Base-by-base conservation (phyloP, 2,329 filamentous ascomycete species). In the Eutypella sp. region DNA sequence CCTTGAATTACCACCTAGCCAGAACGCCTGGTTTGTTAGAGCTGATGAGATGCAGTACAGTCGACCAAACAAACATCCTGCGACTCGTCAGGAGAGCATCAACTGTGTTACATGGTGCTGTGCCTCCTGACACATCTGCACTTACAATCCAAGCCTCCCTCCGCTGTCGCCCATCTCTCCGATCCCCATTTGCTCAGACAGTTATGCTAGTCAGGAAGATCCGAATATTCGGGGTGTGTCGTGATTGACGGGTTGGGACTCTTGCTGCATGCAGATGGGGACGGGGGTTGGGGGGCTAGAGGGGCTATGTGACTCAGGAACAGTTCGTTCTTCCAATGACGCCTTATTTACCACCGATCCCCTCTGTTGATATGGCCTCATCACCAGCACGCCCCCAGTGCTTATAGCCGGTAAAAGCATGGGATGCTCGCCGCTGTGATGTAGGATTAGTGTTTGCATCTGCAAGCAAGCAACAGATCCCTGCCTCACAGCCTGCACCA, bases 271-370 rank as follows among this genome's bases (percentile, higher is more conserved):
- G 38, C 37, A 34, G 27, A 42, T 22, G 25, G 19, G n/a, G 40
- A 18, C 15, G 13, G 9, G 39, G 29, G 18, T 13, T 27, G 33
- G 39, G 27, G 39, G 27, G 25, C 37, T 29, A 41, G 40, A 45
- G 42, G 41, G 5, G 13, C 11, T 43, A 39, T 44, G 46, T 50
- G 46, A 46, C 46, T 51, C 47, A 51, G 47, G 49, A 49, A 49
- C 47, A 47, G 39, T 44, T 51, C 25, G 45, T 34, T 44, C 36
- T 42, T 44, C 42, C 38, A 52, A 50, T 48, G 47, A 46, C 46
- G 44, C 46, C 45, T 51, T 51, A 51, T 49, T 11, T n/a, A 13
- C 13, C 36, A 22, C 20, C 18, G 25, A 29, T 29, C 7, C 25
- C 13, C 8, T 29, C 7, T 13, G 13, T 37, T 11, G 2, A 11